phyloP scores from a whole-genome alignment of 2,329 filamentous ascomycete species.

The Teratosphaeria pseudoeucalypti region DNA sequence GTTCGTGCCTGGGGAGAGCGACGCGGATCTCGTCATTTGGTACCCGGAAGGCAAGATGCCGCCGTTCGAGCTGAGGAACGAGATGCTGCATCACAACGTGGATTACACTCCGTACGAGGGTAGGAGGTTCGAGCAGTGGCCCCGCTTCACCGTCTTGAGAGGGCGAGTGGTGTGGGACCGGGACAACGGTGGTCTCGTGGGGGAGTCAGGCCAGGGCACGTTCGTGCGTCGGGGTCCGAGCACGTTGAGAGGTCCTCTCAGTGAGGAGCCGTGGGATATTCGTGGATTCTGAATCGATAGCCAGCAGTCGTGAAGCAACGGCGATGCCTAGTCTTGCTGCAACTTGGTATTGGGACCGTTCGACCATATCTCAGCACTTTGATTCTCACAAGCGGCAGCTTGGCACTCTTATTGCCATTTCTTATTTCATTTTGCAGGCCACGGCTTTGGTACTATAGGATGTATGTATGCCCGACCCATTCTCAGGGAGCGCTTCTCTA shows the following conservation, averaged over 20 bases:
- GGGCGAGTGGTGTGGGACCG: slow-evolving; percentile 49
- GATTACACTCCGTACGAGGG: slow-evolving; percentile 57
- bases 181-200: slow-evolving; percentile 24
- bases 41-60: slow-evolving; percentile 21
- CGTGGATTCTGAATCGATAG: slow-evolving; percentile 1
- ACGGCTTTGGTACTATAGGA: no score
- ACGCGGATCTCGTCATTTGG: slow-evolving; percentile 37
- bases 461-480: no score
- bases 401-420: no score
- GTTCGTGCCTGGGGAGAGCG: slow-evolving; percentile 30
- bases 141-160: slow-evolving; percentile 49
- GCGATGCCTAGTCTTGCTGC: no score
- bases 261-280: slow-evolving; percentile 12
- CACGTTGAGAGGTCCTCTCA: slow-evolving; percentile 20
- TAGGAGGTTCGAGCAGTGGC: slow-evolving; percentile 48
- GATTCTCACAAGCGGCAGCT: no score
- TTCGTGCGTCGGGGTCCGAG: slow-evolving; percentile 38
- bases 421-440: no score
- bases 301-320: no score
- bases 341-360: no score
- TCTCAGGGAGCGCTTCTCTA: no score
- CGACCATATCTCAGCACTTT: no score
- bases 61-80: slow-evolving; percentile 26
- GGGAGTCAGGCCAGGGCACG: slow-evolving; percentile 33
- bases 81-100: slow-evolving; percentile 48